A percentile compares a stretch with the other conserved stretches of the same genome.
Evolutionary conservation across 306 rosid species (phyloP).

Genomic region (Rubus parviflorus): DNA sequence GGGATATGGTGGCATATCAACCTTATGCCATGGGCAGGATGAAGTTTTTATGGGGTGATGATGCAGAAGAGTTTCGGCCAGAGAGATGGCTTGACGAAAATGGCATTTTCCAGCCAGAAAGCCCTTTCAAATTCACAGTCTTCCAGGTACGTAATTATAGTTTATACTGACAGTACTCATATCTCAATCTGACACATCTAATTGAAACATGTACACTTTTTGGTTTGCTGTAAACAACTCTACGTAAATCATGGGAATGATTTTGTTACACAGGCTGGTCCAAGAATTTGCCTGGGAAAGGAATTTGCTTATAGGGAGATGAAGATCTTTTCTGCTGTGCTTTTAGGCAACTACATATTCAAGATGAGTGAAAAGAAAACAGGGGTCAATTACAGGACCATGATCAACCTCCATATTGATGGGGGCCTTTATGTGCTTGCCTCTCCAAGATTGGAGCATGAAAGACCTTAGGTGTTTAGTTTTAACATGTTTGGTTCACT

Average conservation of each 20-base stretch:
- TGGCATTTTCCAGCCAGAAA: conserved; percentile 30
- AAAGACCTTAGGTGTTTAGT: too few species aligned
- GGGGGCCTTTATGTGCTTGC: conserved; percentile 9
- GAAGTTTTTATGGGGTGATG: conserved; percentile 34
- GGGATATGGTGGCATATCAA: conserved; percentile 26
- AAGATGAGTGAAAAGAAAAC: conserved; percentile 13
- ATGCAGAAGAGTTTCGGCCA: conserved; percentile 36
- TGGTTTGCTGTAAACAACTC: too few species aligned
- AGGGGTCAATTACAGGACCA: conserved; percentile 9
- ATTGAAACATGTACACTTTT: too few species aligned
- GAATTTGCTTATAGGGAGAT: conserved; percentile 5
- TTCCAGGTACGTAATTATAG: conserved; percentile 28
- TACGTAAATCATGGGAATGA: too few species aligned
- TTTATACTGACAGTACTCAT: too few species aligned
- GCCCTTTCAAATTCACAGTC: conserved; percentile 36
- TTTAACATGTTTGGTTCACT: neutral
- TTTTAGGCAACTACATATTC: conserved; percentile 9
- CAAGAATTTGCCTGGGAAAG: conserved; percentile 18
- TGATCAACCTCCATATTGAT: conserved; percentile 26
- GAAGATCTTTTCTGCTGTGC: neutral
- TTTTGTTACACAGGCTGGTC: neutral
- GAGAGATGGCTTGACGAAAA: conserved; percentile 35
- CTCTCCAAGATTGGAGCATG: neutral
- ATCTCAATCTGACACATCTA: too few species aligned
- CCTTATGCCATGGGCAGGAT: conserved; percentile 38